Evolutionary conservation across 2,329 filamentous ascomycete genomes (phyloP), one percentile per base, ranked within the genome.

Genomic region (Aspergillus latus): DNA sequence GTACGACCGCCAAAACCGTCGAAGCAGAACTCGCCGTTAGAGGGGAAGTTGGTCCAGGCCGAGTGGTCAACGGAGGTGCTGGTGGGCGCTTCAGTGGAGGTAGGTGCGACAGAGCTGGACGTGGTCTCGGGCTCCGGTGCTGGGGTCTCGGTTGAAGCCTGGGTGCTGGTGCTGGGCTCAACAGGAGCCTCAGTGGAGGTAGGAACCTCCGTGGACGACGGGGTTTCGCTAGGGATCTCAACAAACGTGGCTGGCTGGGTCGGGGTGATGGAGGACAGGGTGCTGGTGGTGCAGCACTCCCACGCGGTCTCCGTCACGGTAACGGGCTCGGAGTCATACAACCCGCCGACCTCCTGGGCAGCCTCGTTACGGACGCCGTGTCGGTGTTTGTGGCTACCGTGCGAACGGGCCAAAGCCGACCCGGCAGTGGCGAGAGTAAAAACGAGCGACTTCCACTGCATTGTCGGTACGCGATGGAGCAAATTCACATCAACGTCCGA

Each of bases 1-100:
- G 62, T 74, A 48, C 64, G 67, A 1, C 47, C 65, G 15, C 73
- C 73, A 47, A 76, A 76, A 29, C 70, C 64, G 0, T 60, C 45
- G 30, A 46, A 64, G 1, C 64, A 62, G 50, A 64, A 68, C 2
- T 59, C 15, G 0, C 62, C 60, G 21, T 60, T 36, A n/a, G 61
- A 44, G 0, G 68, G 66, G 6, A 46, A 51, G 2, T 64, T 52
- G 2, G 65, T 65, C 68, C 69, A 70, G 44, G 52, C 48, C 9
- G 59, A 44, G 57, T 54, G 37, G 30, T 51, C n/a, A 36, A 28
- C 43, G 49, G 56, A 30, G 37, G 45, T 40, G 51, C 46, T 29
- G 49, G 51, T 46, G 45, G 51, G 53, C 7, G 34, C 30, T 15
- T 30, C 45, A 2, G 51, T 57, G 49, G 47, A 28, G 49, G 51